Evolutionary conservation across 345 rosid genomes (phyloP).

Genomic region (Euphorbia pulcherrima): DNA sequence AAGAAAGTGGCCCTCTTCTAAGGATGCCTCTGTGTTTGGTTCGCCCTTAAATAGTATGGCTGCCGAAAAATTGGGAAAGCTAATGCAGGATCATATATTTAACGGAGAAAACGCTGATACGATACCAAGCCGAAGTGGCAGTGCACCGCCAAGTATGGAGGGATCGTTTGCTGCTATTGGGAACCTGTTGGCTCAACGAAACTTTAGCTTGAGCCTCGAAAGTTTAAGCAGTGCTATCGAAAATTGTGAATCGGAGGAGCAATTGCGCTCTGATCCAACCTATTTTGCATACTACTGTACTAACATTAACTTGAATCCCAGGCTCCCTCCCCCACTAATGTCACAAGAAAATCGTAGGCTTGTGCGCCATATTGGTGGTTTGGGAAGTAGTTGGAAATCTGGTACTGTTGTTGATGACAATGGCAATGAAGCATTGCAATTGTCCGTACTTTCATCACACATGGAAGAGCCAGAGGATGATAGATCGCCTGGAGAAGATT

Average conservation of each 20-base stretch:
- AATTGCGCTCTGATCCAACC: constrained; percentile 71
- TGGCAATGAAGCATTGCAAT: constrained; percentile 41
- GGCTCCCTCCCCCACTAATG: constrained; percentile 88
- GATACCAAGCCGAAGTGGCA: constrained; percentile 80
- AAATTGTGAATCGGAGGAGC: constrained; percentile 67
- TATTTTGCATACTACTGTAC: constrained; percentile 74
- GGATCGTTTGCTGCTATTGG: constrained; percentile 83
- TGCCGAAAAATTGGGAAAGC: constrained; percentile 68
- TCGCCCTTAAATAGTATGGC: constrained; percentile 52
- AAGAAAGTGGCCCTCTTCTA: constrained; percentile 54
- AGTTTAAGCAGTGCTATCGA: constrained; percentile 51
- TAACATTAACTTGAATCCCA: constrained; percentile 82
- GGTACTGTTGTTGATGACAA: constrained; percentile 54
- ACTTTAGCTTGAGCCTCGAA: constrained; percentile 44
- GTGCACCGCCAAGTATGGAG: constrained; percentile 98
- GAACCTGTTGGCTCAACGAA: constrained; percentile 61
- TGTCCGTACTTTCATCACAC: constrained; percentile 58
- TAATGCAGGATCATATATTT: constrained; percentile 58
- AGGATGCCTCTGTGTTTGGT: constrained; percentile 48
- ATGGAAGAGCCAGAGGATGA: constrained; percentile 86
- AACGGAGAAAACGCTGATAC: constrained; percentile 39
- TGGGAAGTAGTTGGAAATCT: constrained; percentile 45
- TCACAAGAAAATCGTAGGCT: constrained; percentile 68
- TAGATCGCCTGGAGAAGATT: constrained; percentile 36
- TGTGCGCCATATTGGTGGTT: constrained; percentile 62